These are phyloP conservation scores for Huntiella omanensis DNA, from an alignment of 2,329 filamentous ascomycete genomes.

Conservation along the genomic window DNA sequence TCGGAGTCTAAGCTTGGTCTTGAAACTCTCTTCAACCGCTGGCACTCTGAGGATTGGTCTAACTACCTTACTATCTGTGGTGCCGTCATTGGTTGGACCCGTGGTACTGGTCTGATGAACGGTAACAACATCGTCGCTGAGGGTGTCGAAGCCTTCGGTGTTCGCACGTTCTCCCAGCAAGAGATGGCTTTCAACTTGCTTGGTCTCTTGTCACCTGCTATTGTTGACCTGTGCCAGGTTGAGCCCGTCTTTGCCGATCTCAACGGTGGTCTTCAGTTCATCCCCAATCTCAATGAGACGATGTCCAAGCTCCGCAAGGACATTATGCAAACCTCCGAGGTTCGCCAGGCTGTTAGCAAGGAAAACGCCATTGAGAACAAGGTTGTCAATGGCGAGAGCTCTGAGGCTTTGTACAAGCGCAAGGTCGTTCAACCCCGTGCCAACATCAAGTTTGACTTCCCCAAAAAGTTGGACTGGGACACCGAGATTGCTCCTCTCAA, in stretches of 20 bases:
- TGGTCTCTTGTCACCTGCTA: conserved; percentile 81
- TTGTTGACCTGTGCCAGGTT: conserved; percentile 87
- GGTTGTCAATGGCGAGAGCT: conserved; percentile 84
- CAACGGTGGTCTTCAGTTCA: conserved; percentile 94
- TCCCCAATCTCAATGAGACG: conserved; percentile 81
- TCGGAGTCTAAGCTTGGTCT: conserved; percentile 94
- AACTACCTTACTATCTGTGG: conserved; percentile 97
- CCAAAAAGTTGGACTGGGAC: conserved; percentile 77
- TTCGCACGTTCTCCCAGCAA: conserved; percentile 95
- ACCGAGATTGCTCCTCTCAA: conserved; percentile 78
- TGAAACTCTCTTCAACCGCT: conserved; percentile 95
- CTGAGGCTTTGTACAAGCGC: conserved; percentile 86
- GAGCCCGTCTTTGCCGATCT: conserved; percentile 95
- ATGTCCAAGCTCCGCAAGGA: conserved; percentile 90
- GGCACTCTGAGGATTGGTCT: conserved; percentile 93
- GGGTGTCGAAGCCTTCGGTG: conserved; percentile 87
- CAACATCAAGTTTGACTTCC: conserved; percentile 97
- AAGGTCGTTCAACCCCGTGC: conserved; percentile 83
- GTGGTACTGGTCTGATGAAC: conserved; percentile 93
- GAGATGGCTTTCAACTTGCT: conserved; percentile 99
- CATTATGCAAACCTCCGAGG: conserved; percentile 85
- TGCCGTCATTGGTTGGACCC: conserved; percentile 97
- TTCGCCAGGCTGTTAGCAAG: conserved; percentile 83
- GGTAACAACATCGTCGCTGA: conserved; percentile 96
- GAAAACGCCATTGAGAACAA: conserved; percentile 95